Evolutionary conservation across 1,284 basidiomycete species (phyloP), one percentile per base, ranked within the genome.

Genomic region (Cutaneotrichosporon daszewskae): DNA sequence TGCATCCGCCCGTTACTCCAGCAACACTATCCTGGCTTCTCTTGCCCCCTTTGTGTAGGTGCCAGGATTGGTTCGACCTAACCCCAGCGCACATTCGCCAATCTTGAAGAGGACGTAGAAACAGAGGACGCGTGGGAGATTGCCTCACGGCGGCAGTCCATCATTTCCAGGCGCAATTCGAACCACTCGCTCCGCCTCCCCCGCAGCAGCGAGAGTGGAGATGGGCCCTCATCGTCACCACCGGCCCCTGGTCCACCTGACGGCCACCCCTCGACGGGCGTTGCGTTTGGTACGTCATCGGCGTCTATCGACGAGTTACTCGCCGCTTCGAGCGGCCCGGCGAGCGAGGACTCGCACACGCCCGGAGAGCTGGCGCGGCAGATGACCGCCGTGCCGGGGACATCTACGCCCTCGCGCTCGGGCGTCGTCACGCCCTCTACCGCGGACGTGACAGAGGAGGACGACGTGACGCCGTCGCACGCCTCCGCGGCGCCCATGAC

Each of bases 81-180:
- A 51, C 37, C 6, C 7, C 34, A 72, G 69, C 76, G 87, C 33
- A 87, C 87, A 0, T 95, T 87, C 64, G 90, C 90, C 11, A 87
- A 97, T 64, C 78, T 98, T 12, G 91, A 97, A 41, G 91, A 92
- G 47, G 94, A 98, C 64, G 91, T 97, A 28, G 92, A 97, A 67
- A 76, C 87, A 0, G 79, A 81, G 42, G 72, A 72, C 38, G 69
- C 68, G 10, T 69, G 62, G 59, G 71, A 71, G 31, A 55, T 65
- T n/a, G 68, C 68, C 0, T 68, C 69, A 16, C 43, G 69, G 39
- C 50, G 69, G 27, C 59, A 58, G 25, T 66, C 64, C 8, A 49
- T 64, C 47, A 59, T 62, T n/a, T 66, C 63, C 3, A 62, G 65
- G 3, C 49, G 56, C 49, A 51, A 58, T 10, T 67, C 64, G 17